phyloP scores from a whole-genome alignment of 164 flowering plant genomes.

The Magnolia changhungtana region DNA sequence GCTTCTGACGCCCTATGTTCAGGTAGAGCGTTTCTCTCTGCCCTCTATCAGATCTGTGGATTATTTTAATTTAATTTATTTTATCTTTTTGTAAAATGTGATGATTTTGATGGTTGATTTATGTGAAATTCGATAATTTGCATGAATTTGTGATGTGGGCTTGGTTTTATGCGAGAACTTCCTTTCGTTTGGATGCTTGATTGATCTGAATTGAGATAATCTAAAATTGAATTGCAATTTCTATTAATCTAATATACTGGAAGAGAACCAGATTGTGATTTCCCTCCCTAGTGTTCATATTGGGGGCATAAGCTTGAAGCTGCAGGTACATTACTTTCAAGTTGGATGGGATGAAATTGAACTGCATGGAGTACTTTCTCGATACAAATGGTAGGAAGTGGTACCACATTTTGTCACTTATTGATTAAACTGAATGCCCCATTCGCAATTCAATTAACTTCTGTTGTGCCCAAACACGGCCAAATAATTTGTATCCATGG shows the following conservation, averaged over 20 bases:
- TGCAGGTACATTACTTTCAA: neutral
- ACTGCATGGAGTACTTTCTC: neutral
- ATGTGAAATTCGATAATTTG: neutral
- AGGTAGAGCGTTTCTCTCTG: slow-evolving; percentile 35
- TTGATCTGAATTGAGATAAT: neutral
- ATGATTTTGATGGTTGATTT: neutral
- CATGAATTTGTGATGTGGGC: neutral
- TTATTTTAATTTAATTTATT: too few species aligned
- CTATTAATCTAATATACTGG: neutral
- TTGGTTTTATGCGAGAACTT: neutral
- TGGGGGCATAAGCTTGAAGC: neutral
- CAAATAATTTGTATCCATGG: too few species aligned
- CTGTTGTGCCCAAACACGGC: too few species aligned
- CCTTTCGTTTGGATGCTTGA: neutral
- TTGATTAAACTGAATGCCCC: too few species aligned
- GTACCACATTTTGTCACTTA: too few species aligned
- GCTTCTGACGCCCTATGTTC: slow-evolving; percentile 87
- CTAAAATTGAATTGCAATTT: neutral
- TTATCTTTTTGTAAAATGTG: neutral
- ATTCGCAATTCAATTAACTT: too few species aligned
- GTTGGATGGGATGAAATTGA: neutral
- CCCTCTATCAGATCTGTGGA: neutral
- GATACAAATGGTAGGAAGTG: too few species aligned
- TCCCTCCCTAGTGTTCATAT: neutral
- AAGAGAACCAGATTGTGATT: neutral